Evolutionary conservation across 1,284 basidiomycete genomes (phyloP).

Genomic region (Microbotryum scabiosae): DNA sequence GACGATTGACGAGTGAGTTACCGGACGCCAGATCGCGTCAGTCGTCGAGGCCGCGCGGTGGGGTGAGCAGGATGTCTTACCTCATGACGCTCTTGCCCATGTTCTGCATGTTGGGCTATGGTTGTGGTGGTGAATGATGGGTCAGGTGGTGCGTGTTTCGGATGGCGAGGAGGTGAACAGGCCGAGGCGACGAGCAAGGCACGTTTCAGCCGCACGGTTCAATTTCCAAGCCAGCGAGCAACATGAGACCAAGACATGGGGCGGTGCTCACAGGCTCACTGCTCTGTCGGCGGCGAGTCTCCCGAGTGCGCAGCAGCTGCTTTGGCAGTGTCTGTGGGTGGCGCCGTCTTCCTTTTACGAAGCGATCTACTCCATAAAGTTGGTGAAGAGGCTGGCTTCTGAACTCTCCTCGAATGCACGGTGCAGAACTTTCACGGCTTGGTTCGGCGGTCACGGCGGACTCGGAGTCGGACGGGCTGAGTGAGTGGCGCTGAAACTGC

Average conservation of each 20-base stretch:
- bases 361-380: background rate
- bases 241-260: too few species aligned
- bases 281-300: background rate
- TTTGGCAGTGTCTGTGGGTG: background rate
- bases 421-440: too few species aligned
- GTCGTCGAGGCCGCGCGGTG: background rate
- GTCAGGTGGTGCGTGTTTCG: background rate
- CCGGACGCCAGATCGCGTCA: background rate
- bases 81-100: constrained; percentile 29
- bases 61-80: background rate
- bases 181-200: background rate
- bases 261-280: too few species aligned
- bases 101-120: constrained; percentile 16
- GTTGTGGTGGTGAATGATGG: background rate
- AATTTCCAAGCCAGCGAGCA: too few species aligned
- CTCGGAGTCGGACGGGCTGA: too few species aligned
- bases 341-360: background rate
- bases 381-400: too few species aligned
- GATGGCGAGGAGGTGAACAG: background rate
- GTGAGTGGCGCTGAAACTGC: too few species aligned
- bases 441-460: too few species aligned
- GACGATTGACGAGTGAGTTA: background rate
- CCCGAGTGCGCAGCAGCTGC: background rate
- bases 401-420: too few species aligned
- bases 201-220: background rate